Base-by-base conservation (phyloP, 1,284 basidiomycete species). In the Amylostereum areolatum region DNA sequence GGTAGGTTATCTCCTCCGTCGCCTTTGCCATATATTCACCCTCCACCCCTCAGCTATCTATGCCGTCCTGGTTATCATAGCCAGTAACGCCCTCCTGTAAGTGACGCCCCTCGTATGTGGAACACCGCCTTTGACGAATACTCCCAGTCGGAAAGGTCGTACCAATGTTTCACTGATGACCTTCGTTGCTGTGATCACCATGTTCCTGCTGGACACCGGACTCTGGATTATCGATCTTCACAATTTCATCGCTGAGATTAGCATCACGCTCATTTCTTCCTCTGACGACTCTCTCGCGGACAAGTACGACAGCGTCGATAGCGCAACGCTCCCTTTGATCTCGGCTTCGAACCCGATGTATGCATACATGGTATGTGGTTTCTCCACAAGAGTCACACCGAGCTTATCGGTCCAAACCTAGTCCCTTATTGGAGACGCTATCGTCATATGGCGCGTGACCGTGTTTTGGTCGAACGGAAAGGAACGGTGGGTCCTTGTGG, bases 151-250 rank as follows among this genome's bases (percentile, higher is more conserved):
- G 3, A 44, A 37, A 33, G 43, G 32, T 1, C 48, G 43, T 33
- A 52, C 31, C 34, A 52, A 29, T 44, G 47, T 49, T 8, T 47
- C 52, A 8, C 4, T 47, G 36, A 46, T 11, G 18, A 53, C 50
- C 27, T 52, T 31, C 34, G 7, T 24, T 3, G 47, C 50, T 32
- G 50, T 56, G 24, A 31, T 54, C 24, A 43, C 45, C 8, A 56
- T 56, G 55, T 56, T 52, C 32, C 31, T 46, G 18, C 41, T 56
- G 8, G 52, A 49, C 9, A 36, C 53, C 8, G 31, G 50, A 9
- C 43, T 56, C 5, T 56, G 55, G 55, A 52, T 53, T 25, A 50
- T 56, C 30, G 55, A 56, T 36, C 49, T 53, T 4, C 49, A 50
- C 29, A 48, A 53, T 28, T 28, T 50, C 32, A 42, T 56, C 30